Conservation (phyloP, 164 flowering plant genomes). For the Stephania japonica region DNA sequence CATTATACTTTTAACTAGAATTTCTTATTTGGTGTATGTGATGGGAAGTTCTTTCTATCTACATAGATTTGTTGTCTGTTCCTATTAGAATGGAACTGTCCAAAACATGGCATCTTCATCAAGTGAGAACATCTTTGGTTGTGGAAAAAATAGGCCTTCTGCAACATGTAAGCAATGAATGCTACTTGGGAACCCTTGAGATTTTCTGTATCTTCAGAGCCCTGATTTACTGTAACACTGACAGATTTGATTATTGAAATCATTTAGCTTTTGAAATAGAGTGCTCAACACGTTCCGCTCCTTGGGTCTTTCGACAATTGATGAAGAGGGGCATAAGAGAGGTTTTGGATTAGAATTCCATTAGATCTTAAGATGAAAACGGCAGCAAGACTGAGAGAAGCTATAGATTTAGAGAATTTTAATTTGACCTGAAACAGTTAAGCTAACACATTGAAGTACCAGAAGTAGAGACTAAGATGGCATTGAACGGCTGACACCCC, state of each 20-base stretch:
- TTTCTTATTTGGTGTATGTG: too few species aligned
- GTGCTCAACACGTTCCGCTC: not conserved
- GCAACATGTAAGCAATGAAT: not conserved
- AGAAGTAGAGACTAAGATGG: not conserved
- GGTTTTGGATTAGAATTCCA: not conserved
- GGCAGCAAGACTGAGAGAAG: not conserved
- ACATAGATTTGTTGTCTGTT: not conserved
- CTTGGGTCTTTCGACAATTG: not conserved
- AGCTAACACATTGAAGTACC: not conserved
- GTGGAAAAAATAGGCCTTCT: not conserved
- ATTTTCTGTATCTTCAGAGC: not conserved
- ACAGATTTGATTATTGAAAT: not conserved
- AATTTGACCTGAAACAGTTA: not conserved
- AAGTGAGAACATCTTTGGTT: not conserved
- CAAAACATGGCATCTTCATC: not conserved
- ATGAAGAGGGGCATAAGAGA: not conserved
- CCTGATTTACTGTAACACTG: too few species aligned
- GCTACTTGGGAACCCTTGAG: not conserved
- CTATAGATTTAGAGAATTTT: not conserved
- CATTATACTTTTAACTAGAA: not conserved
- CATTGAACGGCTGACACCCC: not conserved
- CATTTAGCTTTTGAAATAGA: not conserved
- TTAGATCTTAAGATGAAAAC: not conserved
- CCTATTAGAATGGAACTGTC: not conserved
- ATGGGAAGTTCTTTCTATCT: not conserved